phyloP scores from a whole-genome alignment of 2,329 filamentous ascomycete species.

The Boeremia lycopersici region DNA sequence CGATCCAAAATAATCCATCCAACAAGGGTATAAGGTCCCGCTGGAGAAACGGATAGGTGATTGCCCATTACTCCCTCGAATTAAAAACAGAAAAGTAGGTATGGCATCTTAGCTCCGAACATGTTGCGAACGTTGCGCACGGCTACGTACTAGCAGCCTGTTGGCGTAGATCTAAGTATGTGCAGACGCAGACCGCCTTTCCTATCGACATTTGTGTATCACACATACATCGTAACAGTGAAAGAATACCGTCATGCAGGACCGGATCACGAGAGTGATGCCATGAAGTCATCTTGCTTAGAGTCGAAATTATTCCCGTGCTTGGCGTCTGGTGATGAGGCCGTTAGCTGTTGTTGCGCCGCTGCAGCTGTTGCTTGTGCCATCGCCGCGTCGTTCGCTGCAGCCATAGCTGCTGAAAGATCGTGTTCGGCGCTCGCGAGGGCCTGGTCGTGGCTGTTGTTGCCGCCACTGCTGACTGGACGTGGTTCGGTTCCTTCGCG shows the following conservation, averaged over 20 bases:
- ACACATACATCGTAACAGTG: not conserved
- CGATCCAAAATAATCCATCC: not conserved
- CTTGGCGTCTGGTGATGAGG: constrained; percentile 25
- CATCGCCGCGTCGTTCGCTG: constrained; percentile 44
- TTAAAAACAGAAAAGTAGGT: not conserved
- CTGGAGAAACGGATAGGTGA: not conserved
- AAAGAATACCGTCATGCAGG: not conserved
- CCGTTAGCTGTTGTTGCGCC: constrained; percentile 37
- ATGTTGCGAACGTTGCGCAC: not conserved
- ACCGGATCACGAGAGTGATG: constrained; percentile 9
- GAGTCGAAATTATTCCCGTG: constrained; percentile 21
- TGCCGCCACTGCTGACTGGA: constrained; percentile 35
- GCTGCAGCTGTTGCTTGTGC: constrained; percentile 45
- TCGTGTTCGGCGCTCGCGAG: constrained; percentile 38
- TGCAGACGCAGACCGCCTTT: not conserved
- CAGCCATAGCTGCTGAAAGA: constrained; percentile 45
- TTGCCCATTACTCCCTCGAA: not conserved
- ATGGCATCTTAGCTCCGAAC: not conserved
- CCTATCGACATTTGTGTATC: not conserved
- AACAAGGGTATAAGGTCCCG: constrained; percentile 18
- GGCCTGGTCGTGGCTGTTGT: constrained; percentile 23
- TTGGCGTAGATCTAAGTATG: not conserved
- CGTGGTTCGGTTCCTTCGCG: constrained; percentile 38
- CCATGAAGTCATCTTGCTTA: constrained; percentile 17
- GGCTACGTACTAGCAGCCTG: not conserved